Evolutionary conservation across 2,329 filamentous ascomycete genomes (phyloP), one percentile per base, ranked within the genome.

Genomic region (Elsinoe australis): DNA sequence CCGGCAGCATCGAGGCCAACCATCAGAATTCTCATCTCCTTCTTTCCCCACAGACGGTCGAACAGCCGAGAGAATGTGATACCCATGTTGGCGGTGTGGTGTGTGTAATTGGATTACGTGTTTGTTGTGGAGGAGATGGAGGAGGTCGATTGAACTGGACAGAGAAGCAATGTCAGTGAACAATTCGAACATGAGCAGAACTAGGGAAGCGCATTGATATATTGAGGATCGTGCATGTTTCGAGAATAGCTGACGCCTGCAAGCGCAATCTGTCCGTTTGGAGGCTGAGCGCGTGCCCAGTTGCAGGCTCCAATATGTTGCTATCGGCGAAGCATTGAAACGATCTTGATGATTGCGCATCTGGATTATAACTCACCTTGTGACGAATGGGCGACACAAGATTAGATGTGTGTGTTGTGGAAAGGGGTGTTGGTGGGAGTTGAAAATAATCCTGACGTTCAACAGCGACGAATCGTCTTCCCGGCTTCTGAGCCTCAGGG

Each of bases 1-100:
- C 92, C 92, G 58, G 92, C 92, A 57, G 92, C 92, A 71, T 98
- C 92, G 61, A 96, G 80, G 61, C 92, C 92, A 60, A 98, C 78
- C 92, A 98, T 98, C 65, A 96, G 75, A 67, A 98, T 83, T 63
- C 90, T 85, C 88, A 96, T 95, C 74, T 96, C 90, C 77, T 95
- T 95, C 58, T 90, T 94, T 71, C 90, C 90, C 75, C 95, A 96
- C 75, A 96, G 87, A 82, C 94, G 95, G 71, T 87, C 86, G 83
- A 95, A 89, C 73, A 95, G 83, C 74, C 94, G 95, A 61, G 87
- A 94, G 68, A 95, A 77, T 71, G 87, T 84, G 64, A 84, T 85
- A 72, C 90, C 90, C 90, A 96, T 96, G 58, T 67, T 83, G 75
- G 78, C 77, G 76, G 71, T 59, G 39, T 55, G 56, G 63, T 53